These are phyloP conservation scores for Combretum micranthum DNA, from an alignment of 345 rosid species.

Conservation along the genomic window DNA sequence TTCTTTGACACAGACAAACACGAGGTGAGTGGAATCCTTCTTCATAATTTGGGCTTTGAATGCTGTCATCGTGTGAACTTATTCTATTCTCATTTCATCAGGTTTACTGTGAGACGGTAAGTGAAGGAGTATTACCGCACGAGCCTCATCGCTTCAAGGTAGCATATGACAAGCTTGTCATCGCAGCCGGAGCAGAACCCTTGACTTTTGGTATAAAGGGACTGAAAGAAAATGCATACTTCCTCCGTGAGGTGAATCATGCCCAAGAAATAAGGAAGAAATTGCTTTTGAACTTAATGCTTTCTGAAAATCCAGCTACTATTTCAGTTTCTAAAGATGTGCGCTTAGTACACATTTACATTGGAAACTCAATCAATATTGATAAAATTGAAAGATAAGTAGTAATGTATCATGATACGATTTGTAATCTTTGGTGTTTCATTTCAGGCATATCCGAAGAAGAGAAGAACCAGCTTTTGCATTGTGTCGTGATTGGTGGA, in stretches of 20 bases:
- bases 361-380: too few species aligned
- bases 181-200: slow-evolving; percentile 91
- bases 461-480: slow-evolving; percentile 72
- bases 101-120: slow-evolving; percentile 81
- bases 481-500: slow-evolving; percentile 93
- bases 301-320: slow-evolving; percentile 78
- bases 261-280: slow-evolving; percentile 93
- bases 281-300: slow-evolving; percentile 92
- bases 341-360: too few species aligned
- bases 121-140: slow-evolving; percentile 31
- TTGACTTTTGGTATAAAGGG: slow-evolving; percentile 88
- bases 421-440: neutral
- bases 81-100: slow-evolving; percentile 18
- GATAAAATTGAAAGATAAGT: neutral
- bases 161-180: slow-evolving; percentile 82
- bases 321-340: neutral
- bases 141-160: slow-evolving; percentile 78
- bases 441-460: slow-evolving; percentile 64
- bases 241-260: slow-evolving; percentile 86
- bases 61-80: neutral
- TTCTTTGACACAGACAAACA: slow-evolving; percentile 62
- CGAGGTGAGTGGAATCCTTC: slow-evolving; percentile 37
- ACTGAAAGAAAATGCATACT: slow-evolving; percentile 71
- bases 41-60: neutral
- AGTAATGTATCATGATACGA: neutral